Evolutionary conservation across 2,329 filamentous ascomycete genomes (phyloP), one percentile per base, ranked within the genome.

Genomic region (Fusarium compactum): DNA sequence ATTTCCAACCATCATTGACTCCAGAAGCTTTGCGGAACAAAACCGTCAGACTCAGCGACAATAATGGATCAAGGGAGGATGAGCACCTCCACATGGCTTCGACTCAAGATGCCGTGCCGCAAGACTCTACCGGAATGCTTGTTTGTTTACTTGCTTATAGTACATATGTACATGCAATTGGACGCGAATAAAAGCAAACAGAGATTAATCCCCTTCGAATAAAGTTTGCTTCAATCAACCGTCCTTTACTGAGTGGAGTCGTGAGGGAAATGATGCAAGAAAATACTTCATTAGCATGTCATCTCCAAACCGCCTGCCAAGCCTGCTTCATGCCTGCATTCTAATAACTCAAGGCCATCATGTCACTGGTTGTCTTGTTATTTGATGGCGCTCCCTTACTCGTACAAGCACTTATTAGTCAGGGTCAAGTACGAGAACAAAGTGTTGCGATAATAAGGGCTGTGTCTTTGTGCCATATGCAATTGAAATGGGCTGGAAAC

Each of bases 101-200:
- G 73, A 62, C 73, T 73, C 62, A 75, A 72, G 53, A 56, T 65
- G 62, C 56, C 71, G 73, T 63, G 59, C 68, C 64, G 67, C 50
- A 44, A 65, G 30, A 69, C 34, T 38, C 18, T 38, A 11, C 34
- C 34, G 18, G 34, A n/a, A n/a, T 38, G 34, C 34, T 6, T 38
- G 34, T 9, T 18, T n/a, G 10, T 10, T n/a, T 11, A 38, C 34
- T 38, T 38, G 18, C 10, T 38, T 38, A n/a, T 11, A 38, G 3
- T 38, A 34, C 16, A 18, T 16, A 34, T 18, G 32, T 34, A 38
- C 34, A n/a, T 38, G 34, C 10, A 38, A 38, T n/a, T 38, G 18
- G 10, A n/a, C 34, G 3, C 34, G 18, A 38, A 24, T n/a, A 18
- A 6, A 25, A n/a, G 22, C 12, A 34, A 51, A 52, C 41, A 58